These are phyloP conservation scores for Citrus glauca DNA, from an alignment of 345 rosid species.

Conservation along the genomic window DNA sequence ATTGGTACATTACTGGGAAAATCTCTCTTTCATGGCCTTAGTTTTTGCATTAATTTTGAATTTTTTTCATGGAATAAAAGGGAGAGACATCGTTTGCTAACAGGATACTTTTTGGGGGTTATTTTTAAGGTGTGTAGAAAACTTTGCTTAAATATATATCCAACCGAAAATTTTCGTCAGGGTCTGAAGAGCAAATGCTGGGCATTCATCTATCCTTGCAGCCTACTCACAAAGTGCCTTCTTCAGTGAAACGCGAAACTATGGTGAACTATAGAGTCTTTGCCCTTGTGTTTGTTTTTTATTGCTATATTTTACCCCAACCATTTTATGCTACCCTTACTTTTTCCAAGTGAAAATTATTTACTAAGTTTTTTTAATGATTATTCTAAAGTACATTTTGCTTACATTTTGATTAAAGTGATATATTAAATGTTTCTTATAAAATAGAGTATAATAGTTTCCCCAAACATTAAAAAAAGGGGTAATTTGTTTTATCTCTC, in stretches of 20 bases:
- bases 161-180: not conserved
- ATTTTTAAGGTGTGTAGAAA: not conserved
- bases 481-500: not conserved
- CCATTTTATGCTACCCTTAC: no score
- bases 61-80: not conserved
- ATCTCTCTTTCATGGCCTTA: not conserved
- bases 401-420: not conserved
- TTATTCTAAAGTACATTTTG: not conserved
- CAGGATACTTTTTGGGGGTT: not conserved
- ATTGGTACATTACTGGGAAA: no score
- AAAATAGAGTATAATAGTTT: no score
- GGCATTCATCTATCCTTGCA: not conserved
- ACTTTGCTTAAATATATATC: not conserved
- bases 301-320: no score
- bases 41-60: not conserved
- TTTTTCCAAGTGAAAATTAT: not conserved
- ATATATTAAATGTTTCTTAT: not conserved
- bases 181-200: not conserved
- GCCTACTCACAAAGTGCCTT: not conserved
- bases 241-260: not conserved
- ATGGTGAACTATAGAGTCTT: not conserved
- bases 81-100: not conserved
- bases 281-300: no score
- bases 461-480: not conserved
- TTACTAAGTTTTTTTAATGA: not conserved